Conservation (phyloP, 768 basidiomycete genomes). For the Sarcomyxa edulis region DNA sequence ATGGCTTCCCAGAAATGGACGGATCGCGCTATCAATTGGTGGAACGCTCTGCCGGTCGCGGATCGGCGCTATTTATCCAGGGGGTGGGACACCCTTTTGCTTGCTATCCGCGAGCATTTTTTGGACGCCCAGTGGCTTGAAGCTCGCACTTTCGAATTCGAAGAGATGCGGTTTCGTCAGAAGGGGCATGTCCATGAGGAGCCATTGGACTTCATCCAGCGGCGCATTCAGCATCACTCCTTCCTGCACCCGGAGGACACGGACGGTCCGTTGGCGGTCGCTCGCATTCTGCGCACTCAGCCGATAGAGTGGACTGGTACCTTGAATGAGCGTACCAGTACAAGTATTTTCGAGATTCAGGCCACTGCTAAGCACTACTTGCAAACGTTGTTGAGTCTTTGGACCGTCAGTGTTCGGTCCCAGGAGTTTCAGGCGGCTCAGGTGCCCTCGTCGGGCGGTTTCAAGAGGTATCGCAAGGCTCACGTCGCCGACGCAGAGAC, state of each 20-base stretch:
- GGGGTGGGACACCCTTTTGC: constrained; percentile 5
- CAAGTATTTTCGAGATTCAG: too few relatives aligned
- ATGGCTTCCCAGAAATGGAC: constrained; percentile 1
- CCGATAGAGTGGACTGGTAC: background rate
- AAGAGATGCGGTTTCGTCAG: too few relatives aligned
- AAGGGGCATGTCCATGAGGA: background rate
- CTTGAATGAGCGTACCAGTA: too few relatives aligned
- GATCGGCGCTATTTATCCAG: background rate
- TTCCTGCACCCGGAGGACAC: background rate
- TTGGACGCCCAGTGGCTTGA: constrained; percentile 7
- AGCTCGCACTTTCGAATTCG: constrained; percentile 8
- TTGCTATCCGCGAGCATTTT: constrained; percentile 10
- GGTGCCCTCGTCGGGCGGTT: too few relatives aligned
- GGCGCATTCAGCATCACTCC: background rate
- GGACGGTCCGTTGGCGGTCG: background rate
- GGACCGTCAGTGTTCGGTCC: too few relatives aligned
- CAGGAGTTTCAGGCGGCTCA: too few relatives aligned
- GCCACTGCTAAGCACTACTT: too few relatives aligned
- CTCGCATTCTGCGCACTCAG: constrained; percentile 1
- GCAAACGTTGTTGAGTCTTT: too few relatives aligned
- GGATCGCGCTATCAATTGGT: constrained; percentile 1
- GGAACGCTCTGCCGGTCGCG: background rate
- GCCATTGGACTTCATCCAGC: background rate
- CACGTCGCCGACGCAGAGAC: too few relatives aligned
- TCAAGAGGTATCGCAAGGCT: too few relatives aligned